Conservation (phyloP, 176 grass and related monocot species). For the Leersia perrieri region DNA sequence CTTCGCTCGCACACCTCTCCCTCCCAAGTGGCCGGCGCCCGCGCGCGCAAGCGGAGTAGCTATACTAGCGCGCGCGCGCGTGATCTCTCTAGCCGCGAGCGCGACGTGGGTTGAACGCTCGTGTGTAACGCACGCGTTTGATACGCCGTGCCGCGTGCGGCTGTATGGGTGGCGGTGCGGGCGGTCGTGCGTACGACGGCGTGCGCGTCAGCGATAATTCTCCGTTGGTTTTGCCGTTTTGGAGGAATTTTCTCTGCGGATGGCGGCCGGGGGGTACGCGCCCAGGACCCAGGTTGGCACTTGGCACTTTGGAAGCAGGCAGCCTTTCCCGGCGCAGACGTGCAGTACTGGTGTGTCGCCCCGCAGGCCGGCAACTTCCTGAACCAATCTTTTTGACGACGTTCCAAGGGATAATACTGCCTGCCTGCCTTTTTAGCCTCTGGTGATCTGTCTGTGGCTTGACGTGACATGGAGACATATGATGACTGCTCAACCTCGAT, state of each 20-base stretch:
- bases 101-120: background rate
- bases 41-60: no score
- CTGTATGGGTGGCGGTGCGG: constrained; percentile 5
- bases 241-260: background rate
- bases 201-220: background rate
- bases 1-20: no score
- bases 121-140: background rate
- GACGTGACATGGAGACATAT: background rate
- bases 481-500: background rate
- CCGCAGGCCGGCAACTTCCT: constrained; percentile 39
- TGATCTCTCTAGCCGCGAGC: background rate
- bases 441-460: constrained; percentile 4
- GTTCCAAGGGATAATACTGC: constrained; percentile 32
- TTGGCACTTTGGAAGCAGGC: constrained; percentile 16
- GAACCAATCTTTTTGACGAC: background rate
- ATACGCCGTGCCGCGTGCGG: background rate
- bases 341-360: constrained; percentile 11
- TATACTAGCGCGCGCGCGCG: no score
- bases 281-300: background rate
- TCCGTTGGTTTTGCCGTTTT: constrained; percentile 1
- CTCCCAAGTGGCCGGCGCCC: background rate
- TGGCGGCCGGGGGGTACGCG: constrained; percentile 19
- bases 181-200: constrained; percentile 8
- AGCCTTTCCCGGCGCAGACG: background rate
- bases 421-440: background rate